These are phyloP conservation scores for Ambrosiella xylebori DNA, from an alignment of 2,329 filamentous ascomycete species.

Conservation along the genomic window DNA sequence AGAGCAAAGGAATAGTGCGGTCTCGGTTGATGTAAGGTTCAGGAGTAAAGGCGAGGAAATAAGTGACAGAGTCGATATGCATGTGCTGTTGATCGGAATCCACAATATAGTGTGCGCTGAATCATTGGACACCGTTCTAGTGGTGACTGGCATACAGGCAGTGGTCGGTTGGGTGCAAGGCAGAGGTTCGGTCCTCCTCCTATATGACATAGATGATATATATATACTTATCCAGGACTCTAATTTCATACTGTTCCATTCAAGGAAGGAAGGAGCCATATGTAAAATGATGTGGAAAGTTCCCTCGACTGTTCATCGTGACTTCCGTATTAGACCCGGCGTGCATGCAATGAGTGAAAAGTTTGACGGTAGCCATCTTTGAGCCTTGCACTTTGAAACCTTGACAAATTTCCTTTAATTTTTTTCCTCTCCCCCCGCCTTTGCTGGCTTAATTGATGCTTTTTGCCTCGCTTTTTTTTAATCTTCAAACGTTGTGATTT, in stretches of 20 bases:
- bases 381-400: too few species aligned
- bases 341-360: neutral
- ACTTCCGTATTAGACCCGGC: neutral
- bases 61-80: neutral
- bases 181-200: too few species aligned
- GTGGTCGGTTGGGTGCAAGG: too few species aligned
- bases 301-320: neutral
- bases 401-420: neutral
- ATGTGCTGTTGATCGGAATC: neutral
- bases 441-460: neutral
- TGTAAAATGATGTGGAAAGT: neutral
- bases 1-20: neutral
- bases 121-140: neutral
- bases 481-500: too few species aligned
- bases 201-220: too few species aligned
- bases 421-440: neutral
- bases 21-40: conserved; percentile 1
- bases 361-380: neutral
- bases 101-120: neutral
- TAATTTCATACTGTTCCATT: neutral
- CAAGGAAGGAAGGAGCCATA: neutral
- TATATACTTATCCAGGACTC: too few species aligned
- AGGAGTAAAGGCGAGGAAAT: conserved; percentile 1
- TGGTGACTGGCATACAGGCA: too few species aligned
- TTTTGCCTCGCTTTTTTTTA: too few species aligned